phyloP scores from a whole-genome alignment of 2,329 filamentous ascomycete species.

The Colletotrichum musae region DNA sequence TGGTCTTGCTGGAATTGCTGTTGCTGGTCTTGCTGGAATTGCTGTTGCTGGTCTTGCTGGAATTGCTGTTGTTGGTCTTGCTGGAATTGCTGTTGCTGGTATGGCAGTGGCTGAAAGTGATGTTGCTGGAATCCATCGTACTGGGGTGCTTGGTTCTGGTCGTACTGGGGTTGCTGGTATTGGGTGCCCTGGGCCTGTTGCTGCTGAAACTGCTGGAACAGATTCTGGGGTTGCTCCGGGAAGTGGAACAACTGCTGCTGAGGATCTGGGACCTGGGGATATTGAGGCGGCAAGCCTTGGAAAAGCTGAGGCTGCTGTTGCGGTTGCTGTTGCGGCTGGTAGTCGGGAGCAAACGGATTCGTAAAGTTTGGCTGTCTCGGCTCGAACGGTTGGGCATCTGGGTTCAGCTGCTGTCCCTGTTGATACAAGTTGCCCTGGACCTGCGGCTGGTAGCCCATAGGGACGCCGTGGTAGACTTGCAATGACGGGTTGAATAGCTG shows the following conservation, averaged over 20 bases:
- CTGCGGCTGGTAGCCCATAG: no score
- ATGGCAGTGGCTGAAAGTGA: not conserved
- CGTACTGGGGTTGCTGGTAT: not conserved
- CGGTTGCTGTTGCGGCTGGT: not conserved
- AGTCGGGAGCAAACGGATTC: no score
- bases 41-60: conserved; percentile 3
- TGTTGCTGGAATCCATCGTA: not conserved
- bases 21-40: conserved; percentile 2
- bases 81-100: not conserved
- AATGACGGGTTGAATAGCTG: no score
- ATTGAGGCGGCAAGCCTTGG: not conserved
- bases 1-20: conserved; percentile 5
- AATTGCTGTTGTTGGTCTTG: not conserved
- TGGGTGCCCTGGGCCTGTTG: not conserved
- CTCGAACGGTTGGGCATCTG: not conserved
- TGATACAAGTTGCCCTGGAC: not conserved
- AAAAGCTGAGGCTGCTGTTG: conserved; percentile 3
- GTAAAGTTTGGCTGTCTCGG: not conserved
- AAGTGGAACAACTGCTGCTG: not conserved
- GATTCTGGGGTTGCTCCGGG: no score
- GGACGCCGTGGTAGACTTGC: no score
- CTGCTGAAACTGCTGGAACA: no score
- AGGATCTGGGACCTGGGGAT: not conserved
- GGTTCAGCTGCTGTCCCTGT: not conserved
- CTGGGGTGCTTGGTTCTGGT: not conserved